phyloP scores from a whole-genome alignment of 148 eudicot species.

The Persicaria tinctoria region DNA sequence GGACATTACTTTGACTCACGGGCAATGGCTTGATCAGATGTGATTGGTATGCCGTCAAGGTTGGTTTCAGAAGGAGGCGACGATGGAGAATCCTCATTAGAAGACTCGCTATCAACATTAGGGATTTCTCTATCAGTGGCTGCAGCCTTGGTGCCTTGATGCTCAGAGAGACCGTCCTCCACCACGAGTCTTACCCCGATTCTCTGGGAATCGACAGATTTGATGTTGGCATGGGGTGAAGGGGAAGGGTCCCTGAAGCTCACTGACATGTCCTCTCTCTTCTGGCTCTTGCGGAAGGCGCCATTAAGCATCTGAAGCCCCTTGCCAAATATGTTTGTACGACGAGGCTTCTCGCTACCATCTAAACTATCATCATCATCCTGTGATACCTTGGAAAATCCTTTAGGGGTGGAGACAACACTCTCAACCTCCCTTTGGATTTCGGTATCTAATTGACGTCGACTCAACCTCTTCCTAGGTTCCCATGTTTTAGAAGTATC shows the following conservation, averaged over 20 bases:
- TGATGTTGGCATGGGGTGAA: conserved; percentile 49
- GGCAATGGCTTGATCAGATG: neutral
- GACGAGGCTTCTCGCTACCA: conserved; percentile 23
- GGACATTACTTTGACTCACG: too few species aligned
- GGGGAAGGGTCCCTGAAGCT: conserved; percentile 20
- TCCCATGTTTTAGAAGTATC: conserved; percentile 70
- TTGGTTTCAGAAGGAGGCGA: too few species aligned
- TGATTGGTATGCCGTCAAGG: neutral
- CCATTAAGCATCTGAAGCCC: conserved; percentile 44
- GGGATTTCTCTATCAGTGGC: neutral
- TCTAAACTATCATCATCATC: conserved; percentile 24
- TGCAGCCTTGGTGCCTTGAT: conserved; percentile 15
- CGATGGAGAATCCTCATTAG: neutral
- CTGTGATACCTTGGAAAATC: conserved; percentile 19
- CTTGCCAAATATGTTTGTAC: conserved; percentile 29
- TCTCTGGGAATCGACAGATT: conserved; percentile 36
- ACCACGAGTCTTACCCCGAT: conserved; percentile 42
- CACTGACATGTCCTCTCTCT: conserved; percentile 20
- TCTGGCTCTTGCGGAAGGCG: conserved; percentile 39
- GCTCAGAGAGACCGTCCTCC: conserved; percentile 31
- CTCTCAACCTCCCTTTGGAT: conserved; percentile 21
- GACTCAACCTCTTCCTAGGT: conserved; percentile 61
- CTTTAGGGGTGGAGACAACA: conserved; percentile 23
- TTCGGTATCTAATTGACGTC: conserved; percentile 29
- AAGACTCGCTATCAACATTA: neutral